Evolutionary conservation across 2,329 filamentous ascomycete species (phyloP).

Genomic region (Fusarium armeniacum): DNA sequence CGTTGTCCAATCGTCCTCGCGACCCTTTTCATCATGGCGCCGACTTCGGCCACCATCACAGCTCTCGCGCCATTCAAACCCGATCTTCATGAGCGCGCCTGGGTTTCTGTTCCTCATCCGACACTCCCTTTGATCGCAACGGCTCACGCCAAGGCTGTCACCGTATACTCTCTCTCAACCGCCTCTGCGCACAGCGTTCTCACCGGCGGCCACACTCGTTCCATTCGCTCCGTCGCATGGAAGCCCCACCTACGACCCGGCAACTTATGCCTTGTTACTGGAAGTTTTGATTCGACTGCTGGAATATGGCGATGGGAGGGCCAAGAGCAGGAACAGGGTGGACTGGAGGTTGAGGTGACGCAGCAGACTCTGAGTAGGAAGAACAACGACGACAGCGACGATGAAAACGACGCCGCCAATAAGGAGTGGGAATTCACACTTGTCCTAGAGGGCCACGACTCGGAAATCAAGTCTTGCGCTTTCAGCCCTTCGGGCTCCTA

Average conservation of each 20-base stretch:
- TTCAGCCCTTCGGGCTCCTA: slow-evolving; percentile 82
- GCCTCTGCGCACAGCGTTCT: slow-evolving; percentile 85
- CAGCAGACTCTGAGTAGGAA: slow-evolving; percentile 38
- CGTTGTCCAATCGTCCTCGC: background rate
- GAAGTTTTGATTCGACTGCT: slow-evolving; percentile 92
- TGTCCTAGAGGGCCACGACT: slow-evolving; percentile 94
- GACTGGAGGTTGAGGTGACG: slow-evolving; percentile 62
- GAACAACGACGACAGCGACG: slow-evolving; percentile 47
- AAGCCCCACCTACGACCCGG: slow-evolving; percentile 75
- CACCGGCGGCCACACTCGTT: slow-evolving; percentile 89
- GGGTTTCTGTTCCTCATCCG: slow-evolving; percentile 88
- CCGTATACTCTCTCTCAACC: slow-evolving; percentile 87
- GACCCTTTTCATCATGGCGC: slow-evolving; percentile 44
- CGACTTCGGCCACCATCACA: slow-evolving; percentile 54
- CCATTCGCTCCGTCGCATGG: slow-evolving; percentile 89
- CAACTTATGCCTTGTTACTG: slow-evolving; percentile 86
- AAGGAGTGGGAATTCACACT: slow-evolving; percentile 95
- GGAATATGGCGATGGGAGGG: slow-evolving; percentile 82
- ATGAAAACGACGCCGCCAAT: slow-evolving; percentile 67
- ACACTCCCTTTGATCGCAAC: slow-evolving; percentile 90
- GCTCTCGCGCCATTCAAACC: slow-evolving; percentile 67
- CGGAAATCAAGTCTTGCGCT: slow-evolving; percentile 86
- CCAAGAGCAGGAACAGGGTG: slow-evolving; percentile 53
- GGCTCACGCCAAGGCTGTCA: slow-evolving; percentile 87
- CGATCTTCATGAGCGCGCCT: slow-evolving; percentile 79